Conservation (phyloP, 176 grass and related monocot species). For the Ensete glaucum region DNA sequence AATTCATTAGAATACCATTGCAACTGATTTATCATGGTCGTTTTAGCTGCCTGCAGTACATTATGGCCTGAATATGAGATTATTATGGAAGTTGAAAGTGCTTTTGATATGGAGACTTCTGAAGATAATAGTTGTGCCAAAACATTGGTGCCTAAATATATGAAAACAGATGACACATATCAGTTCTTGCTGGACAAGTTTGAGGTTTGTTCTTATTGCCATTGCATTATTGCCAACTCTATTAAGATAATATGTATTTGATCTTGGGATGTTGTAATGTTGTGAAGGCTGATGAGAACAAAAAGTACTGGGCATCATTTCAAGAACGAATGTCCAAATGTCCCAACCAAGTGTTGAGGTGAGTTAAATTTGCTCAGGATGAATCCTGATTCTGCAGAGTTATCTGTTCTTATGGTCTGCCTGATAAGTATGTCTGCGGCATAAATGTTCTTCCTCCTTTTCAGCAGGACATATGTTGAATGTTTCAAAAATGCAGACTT, state of each 20-base stretch:
- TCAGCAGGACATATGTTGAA: neutral
- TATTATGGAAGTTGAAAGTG: conserved; percentile 45
- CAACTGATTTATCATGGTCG: conserved; percentile 13
- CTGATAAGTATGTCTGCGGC: neutral
- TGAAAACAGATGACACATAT: conserved; percentile 50
- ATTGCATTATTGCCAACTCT: neutral
- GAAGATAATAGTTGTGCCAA: conserved; percentile 43
- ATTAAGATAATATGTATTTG: neutral
- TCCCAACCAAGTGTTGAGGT: conserved; percentile 85
- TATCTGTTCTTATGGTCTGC: neutral
- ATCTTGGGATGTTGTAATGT: conserved; percentile 18
- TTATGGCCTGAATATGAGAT: conserved; percentile 83
- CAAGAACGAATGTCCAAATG: conserved; percentile 58
- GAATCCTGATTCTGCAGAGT: neutral
- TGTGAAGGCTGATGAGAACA: conserved; percentile 82
- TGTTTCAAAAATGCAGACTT: neutral
- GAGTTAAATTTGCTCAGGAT: neutral
- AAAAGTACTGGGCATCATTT: conserved; percentile 82
- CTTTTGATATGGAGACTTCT: conserved; percentile 44
- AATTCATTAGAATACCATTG: conserved; percentile 18
- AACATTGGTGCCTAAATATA: conserved; percentile 45
- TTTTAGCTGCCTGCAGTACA: conserved; percentile 47
- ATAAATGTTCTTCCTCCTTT: neutral
- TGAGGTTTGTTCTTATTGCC: conserved; percentile 40
- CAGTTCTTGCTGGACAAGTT: conserved; percentile 77